Base-by-base conservation (phyloP, 768 basidiomycete genomes). In the Boletus subcaerulescens region DNA sequence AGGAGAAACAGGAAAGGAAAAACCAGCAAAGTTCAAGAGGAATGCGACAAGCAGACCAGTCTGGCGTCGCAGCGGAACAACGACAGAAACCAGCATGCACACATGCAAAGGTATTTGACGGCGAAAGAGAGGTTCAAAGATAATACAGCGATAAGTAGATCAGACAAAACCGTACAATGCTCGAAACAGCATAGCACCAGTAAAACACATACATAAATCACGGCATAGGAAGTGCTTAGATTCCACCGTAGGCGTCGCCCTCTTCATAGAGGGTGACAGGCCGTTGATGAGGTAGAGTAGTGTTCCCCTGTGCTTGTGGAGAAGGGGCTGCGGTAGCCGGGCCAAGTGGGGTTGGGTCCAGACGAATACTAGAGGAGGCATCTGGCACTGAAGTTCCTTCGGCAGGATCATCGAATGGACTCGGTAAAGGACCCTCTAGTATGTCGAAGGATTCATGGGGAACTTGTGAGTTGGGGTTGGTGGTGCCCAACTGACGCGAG, bases 221-320 rank as follows among this genome's bases (percentile, higher is more conserved):
- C 15, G 44, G 43, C 13, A 15, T 35, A 42, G 13, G 29, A 32
- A 18, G 13, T 26, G 49, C 43, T 77, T 71, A 88, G 66, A 89
- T 80, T 31, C 86, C 87, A 24, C 79, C 84, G 60, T 89, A 89
- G 44, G 83, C 85, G 58, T 89, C 87, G 29, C 82, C 82, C 33
- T 80, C 78, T 59, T 84, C 78, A 59, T 87, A 89, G 50, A 77
- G 36, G 42, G 75, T 78, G 55, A 73, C 68, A 13, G 81, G 80
- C 47, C 81, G 73, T 65, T 73, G 73, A 44, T 70, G 64, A 31
- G 50, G 48, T 2, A 48, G 47, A 42, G 57, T 31, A 49, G 51
- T 18, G 44, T 57, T 57, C 22, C 36, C 51, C 41, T 52, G 48
- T 32, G 45, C 45, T 50, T 55, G 56, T 44, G 57, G 49, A 46